Base-by-base conservation (phyloP, 768 basidiomycete genomes). In the Lactarius hengduanensis region DNA sequence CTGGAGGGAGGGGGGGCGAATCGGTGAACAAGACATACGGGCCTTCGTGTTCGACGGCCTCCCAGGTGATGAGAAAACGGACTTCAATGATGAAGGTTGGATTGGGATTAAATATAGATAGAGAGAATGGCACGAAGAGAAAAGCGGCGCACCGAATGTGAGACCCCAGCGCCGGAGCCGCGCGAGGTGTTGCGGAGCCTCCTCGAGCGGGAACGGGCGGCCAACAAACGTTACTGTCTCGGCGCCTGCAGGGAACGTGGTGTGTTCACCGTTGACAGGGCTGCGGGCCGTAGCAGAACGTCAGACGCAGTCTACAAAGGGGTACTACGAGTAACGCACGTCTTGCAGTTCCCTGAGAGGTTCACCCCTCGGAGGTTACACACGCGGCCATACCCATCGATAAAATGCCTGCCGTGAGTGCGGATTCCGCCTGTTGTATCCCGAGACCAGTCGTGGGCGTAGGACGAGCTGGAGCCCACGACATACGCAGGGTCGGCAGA, bases 41-140 rank as follows among this genome's bases (percentile, higher is more conserved):
- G 71, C 94, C 96, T 66, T 83, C 86, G 74, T 98, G 97, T 74
- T 98, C 96, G 18, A 98, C 82, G 0, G 96, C 94, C 75, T 99
- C 96, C 96, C 96, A 99, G 1, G 96, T 96, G 4, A 98, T 86
- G 32, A 96, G 86, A 72, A 99, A 94, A 47, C 96, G 84, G 61
- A 97, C 93, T 95, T 58, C 15, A 40, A 30, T 3, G 63, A 3
- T 2, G 1, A 30, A 11, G 9, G 40, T 62, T 16, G 22, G 62
- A 22, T 22, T 1, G 50, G 43, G 11, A 15, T 64, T 28, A 60
- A 9, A 20, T 16, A 28, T 43, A 8, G 61, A 66, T 7, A 63
- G 45, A 3, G 47, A n/a, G 54, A 4, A 57, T 53, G 32, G 30
- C 10, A 40, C 10, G 20, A 60, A 10, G 62, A 36, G 5, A 15